These are phyloP conservation scores for Tetrahymena thermophila DNA, from an alignment of 73 alveolate species.

Conservation along the genomic window DNA sequence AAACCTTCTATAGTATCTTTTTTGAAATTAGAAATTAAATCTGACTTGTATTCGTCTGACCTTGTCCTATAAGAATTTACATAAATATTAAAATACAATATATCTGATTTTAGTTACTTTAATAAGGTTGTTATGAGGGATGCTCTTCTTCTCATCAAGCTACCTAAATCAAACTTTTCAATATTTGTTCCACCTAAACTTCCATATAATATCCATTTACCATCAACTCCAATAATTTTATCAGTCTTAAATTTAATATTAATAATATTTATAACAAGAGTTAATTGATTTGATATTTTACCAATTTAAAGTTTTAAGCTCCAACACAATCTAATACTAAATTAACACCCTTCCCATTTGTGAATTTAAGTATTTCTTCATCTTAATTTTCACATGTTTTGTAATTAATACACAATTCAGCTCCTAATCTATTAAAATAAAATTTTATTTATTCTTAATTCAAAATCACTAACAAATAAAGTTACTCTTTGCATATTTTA, in stretches of 20 bases:
- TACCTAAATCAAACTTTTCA: constrained; percentile 2
- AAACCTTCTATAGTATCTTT: constrained; percentile 21
- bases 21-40: constrained; percentile 14
- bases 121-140: not conserved
- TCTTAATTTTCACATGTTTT: constrained; percentile 40
- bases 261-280: not conserved
- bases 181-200: constrained; percentile 46
- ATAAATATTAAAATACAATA: not conserved
- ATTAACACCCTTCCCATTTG: constrained; percentile 48
- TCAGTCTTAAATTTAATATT: not conserved
- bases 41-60: constrained; percentile 36
- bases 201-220: constrained; percentile 59
- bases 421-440: constrained; percentile 31
- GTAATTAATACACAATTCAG: constrained; percentile 45
- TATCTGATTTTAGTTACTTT: not conserved
- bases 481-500: constrained; percentile 15
- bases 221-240: constrained; percentile 41
- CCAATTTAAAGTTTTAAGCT: constrained; percentile 40
- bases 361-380: constrained; percentile 20
- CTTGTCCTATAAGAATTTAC: constrained; percentile 32
- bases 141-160: constrained; percentile 44
- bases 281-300: not conserved
- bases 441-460: not conserved
- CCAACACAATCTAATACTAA: constrained; percentile 49
- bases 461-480: not conserved